Base-by-base conservation (phyloP, 2,329 filamentous ascomycete species). In the Trichoderma sp. region DNA sequence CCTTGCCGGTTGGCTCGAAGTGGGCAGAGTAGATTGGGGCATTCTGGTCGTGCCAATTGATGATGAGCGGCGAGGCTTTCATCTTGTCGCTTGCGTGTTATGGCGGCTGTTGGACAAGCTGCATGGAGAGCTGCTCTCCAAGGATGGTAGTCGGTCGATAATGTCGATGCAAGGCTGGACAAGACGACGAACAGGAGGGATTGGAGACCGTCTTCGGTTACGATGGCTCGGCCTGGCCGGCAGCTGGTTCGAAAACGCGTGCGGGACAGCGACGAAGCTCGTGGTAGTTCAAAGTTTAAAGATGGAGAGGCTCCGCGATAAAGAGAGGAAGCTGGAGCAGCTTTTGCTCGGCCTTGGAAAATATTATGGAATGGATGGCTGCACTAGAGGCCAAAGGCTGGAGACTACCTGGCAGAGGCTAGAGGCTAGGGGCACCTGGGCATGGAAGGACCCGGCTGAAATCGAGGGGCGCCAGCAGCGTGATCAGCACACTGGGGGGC, bases 41-140 rank as follows among this genome's bases (percentile, higher is more conserved):
- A 82, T 96, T 97, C 77, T 97, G 92, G 80, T 97, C 92, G 81
- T 99, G 96, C 95, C 95, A 99, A 84, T 96, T 93, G 82, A 99
- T 94, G 78, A 98, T 94, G 74, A 99, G 87, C 74, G 95, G 94
- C 76, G 93, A 90, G 77, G 93, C 94, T 87, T 97, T 98, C 95
- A 99, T 99, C 78, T 80, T 84, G 80, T 76, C 76, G 74, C 73
- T 68, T 67, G 69, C 57, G 59, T 71, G 68, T 72, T 73, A 72
- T 53, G 72, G 73, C 56, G 72, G 74, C 67, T 64, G 72, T 68
- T 65, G 70, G 68, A 71, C 68, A 72, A 73, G 72, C 74, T 70
- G 76, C 78, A 78, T 78, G 72, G 69, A 72, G 71, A 54, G 50
- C 48, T 27, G n/a, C 59, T 48, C 42, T 48, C 42, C 42, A 48